These are phyloP conservation scores for Mucor racemosus DNA, from an alignment of 371 early-diverging fungal species.

Conservation along the genomic window DNA sequence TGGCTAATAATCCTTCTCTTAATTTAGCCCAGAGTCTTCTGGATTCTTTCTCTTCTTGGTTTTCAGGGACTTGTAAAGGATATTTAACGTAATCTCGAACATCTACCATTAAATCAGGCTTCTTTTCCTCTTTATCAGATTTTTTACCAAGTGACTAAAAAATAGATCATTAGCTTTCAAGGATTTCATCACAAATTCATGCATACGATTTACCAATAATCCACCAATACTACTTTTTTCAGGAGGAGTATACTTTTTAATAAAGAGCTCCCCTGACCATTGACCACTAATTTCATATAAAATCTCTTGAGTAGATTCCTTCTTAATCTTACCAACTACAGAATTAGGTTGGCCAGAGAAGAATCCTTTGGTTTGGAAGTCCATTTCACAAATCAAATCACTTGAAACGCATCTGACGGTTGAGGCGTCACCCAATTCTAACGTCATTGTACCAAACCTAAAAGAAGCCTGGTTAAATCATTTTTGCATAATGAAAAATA, in stretches of 20 bases:
- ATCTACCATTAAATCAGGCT: slow-evolving; percentile 23
- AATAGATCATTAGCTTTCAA: background rate
- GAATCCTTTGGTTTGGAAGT: slow-evolving; percentile 93
- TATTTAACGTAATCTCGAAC: slow-evolving; percentile 9
- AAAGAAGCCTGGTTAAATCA: background rate
- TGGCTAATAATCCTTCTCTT: slow-evolving; percentile 67
- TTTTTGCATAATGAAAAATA: background rate
- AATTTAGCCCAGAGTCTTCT: slow-evolving; percentile 71
- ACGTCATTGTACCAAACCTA: slow-evolving; percentile 88
- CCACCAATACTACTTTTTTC: slow-evolving; percentile 10
- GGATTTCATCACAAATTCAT: background rate
- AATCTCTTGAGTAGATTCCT: slow-evolving; percentile 74
- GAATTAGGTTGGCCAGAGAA: slow-evolving; percentile 85
- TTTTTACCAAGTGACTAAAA: slow-evolving; percentile 6
- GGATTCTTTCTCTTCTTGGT: slow-evolving; percentile 30
- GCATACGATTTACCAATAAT: slow-evolving; percentile 15
- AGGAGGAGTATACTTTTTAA: slow-evolving; percentile 38
- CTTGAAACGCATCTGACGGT: slow-evolving; percentile 73
- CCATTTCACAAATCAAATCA: slow-evolving; percentile 80
- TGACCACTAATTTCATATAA: slow-evolving; percentile 86
- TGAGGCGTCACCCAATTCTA: slow-evolving; percentile 89
- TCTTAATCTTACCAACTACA: slow-evolving; percentile 83
- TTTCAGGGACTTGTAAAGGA: slow-evolving; percentile 22
- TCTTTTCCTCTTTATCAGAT: slow-evolving; percentile 3
- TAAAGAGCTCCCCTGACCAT: slow-evolving; percentile 82